These are phyloP conservation scores for Corylus americana DNA, from an alignment of 306 rosid genomes.

Conservation along the genomic window DNA sequence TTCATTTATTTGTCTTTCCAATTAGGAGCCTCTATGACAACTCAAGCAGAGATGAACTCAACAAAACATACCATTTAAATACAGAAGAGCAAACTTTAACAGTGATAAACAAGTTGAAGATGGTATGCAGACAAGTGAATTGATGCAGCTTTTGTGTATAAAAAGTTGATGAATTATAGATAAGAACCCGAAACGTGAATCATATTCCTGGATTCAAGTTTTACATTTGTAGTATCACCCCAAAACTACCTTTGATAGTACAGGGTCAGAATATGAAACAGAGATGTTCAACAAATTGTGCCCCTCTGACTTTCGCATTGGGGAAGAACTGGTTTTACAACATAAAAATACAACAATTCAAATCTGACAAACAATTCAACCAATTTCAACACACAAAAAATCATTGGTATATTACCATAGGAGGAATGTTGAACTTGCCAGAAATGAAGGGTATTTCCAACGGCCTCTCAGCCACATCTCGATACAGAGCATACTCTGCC, in stretches of 20 bases:
- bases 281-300: slow-evolving; percentile 24
- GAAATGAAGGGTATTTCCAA: slow-evolving; percentile 71
- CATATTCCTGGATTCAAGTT: slow-evolving; percentile 44
- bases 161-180: not conserved
- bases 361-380: slow-evolving; percentile 23
- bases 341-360: slow-evolving; percentile 21
- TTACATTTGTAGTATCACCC: slow-evolving; percentile 48
- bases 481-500: slow-evolving; percentile 85
- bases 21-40: not conserved
- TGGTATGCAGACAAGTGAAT: not conserved
- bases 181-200: not conserved
- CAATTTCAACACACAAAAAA: slow-evolving; percentile 10
- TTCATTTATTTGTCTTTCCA: too few species aligned
- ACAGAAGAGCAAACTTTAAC: not conserved
- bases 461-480: slow-evolving; percentile 58
- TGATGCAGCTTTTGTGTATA: not conserved
- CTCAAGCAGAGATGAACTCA: not conserved
- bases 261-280: slow-evolving; percentile 28
- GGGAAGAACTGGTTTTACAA: slow-evolving; percentile 20
- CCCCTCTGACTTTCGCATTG: slow-evolving; percentile 18
- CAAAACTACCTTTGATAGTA: slow-evolving; percentile 46
- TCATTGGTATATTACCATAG: slow-evolving; percentile 75
- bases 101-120: not conserved
- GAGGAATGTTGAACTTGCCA: slow-evolving; percentile 70
- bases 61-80: not conserved